These are phyloP conservation scores for Botrytis fragariae DNA, from an alignment of 2,329 filamentous ascomycete genomes.

Conservation along the genomic window DNA sequence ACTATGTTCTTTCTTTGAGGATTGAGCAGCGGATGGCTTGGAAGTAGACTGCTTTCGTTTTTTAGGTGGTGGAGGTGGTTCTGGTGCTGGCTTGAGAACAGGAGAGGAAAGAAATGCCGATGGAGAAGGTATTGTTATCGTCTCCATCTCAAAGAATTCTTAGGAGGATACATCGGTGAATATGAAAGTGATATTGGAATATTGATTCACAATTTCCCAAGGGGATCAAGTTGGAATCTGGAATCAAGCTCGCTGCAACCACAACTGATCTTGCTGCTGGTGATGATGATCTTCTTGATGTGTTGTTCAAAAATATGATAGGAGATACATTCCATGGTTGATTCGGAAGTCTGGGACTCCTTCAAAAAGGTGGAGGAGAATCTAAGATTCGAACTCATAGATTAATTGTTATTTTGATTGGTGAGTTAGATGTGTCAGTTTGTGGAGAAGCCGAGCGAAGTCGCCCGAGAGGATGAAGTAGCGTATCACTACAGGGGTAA, in stretches of 20 bases:
- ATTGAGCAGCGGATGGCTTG: slow-evolving; percentile 24
- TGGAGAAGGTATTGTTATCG: slow-evolving; percentile 58
- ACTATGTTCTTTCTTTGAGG: slow-evolving; percentile 38
- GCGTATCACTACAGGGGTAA: slow-evolving; percentile 9
- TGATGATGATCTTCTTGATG: slow-evolving; percentile 17
- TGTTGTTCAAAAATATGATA: slow-evolving; percentile 16
- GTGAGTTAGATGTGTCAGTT: slow-evolving; percentile 18
- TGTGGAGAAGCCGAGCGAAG: slow-evolving; percentile 15
- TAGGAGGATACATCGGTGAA: slow-evolving; percentile 27
- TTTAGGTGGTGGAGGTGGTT: slow-evolving; percentile 28
- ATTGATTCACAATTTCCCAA: not conserved
- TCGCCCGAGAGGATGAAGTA: slow-evolving; percentile 1
- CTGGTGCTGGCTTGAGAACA: slow-evolving; percentile 33
- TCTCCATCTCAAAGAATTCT: slow-evolving; percentile 48
- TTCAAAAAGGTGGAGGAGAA: slow-evolving; percentile 17
- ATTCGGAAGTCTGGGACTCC: not conserved
- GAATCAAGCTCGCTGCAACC: not conserved
- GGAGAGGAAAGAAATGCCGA: slow-evolving; percentile 51
- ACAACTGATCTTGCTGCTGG: not conserved
- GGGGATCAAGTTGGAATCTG: slow-evolving; percentile 1
- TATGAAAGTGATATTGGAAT: slow-evolving; percentile 8
- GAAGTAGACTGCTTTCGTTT: slow-evolving; percentile 33
- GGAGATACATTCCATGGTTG: slow-evolving; percentile 15
- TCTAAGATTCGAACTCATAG: slow-evolving; percentile 2
- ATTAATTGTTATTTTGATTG: slow-evolving; percentile 13